Base-by-base conservation (phyloP, 768 basidiomycete species). In the Strobilomyces echinocephalus region DNA sequence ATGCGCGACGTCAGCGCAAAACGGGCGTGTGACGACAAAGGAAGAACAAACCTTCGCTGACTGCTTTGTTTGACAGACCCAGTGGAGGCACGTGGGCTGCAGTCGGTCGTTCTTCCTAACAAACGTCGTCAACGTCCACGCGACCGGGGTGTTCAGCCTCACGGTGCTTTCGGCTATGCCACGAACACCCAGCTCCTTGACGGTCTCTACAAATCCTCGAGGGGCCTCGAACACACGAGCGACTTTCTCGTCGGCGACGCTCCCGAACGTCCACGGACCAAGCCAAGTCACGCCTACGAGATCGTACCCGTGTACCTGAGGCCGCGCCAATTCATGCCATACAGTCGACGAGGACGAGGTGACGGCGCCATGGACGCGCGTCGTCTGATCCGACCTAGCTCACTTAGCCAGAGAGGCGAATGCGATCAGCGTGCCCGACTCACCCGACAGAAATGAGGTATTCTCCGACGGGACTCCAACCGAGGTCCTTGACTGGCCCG, bases 251-350 rank as follows among this genome's bases (percentile, higher is more conserved):
- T 99, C 97, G 10, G 94, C 93, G 43, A 93, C 85, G 60, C 91
- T 95, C 18, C 85, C 87, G 65, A 97, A 95, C 30, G 80, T 83
- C 43, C 93, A 73, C 0, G 87, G 74, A 53, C 80, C 78, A 43
- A 95, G 76, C 68, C 92, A 95, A 3, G 80, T 81, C 7, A 82
- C 85, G 50, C 85, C 87, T 16, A 95, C 75, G 35, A 98, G 73
- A 63, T 97, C 94, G 68, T 98, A 97, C 8, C 97, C 97, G 71
- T 99, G 97, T 16, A 97, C 85, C 69, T 99, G 97, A 18, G 97
- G 97, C 4, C 97, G 84, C 26, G 81, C 82, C 26, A 98, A 74
- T 66, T 99, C 97, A 61, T 88, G 87, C 93, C 93, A 95, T 9
- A 73, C 70, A 15, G 58, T 59, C 2, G 58, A 54, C 33, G 56